These are phyloP conservation scores for Margaritispora aquatica DNA, from an alignment of 495 filamentous ascomycete genomes.

Conservation along the genomic window DNA sequence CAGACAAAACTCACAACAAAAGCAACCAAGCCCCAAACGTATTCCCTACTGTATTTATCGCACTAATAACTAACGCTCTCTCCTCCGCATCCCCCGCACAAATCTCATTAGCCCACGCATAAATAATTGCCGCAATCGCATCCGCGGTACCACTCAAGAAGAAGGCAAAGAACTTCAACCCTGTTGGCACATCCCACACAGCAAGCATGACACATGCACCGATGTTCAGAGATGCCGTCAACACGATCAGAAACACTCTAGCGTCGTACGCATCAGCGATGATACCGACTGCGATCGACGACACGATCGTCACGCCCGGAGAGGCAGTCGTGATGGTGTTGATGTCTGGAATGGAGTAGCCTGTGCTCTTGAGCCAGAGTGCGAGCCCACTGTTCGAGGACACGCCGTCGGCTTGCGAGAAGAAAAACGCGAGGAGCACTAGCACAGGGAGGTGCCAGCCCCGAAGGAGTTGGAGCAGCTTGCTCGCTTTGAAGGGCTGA, in stretches of 20 bases:
- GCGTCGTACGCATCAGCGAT: constrained; percentile 24
- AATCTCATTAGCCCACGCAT: constrained; percentile 45
- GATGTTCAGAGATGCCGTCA: constrained; percentile 32
- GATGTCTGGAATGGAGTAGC: constrained; percentile 26
- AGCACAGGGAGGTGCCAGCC: constrained; percentile 26
- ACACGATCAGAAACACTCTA: constrained; percentile 31
- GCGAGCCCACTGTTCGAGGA: constrained; percentile 28
- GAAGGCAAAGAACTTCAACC: neutral
- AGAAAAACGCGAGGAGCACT: constrained; percentile 18
- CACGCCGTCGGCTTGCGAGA: constrained; percentile 28
- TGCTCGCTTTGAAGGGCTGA: constrained; percentile 18
- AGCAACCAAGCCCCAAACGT: constrained; percentile 25
- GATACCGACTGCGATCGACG: neutral
- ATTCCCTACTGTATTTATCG: constrained; percentile 43
- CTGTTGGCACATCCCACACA: neutral
- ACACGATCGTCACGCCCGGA: constrained; percentile 19
- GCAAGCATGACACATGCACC: constrained; percentile 30
- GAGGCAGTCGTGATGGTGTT: constrained; percentile 31
- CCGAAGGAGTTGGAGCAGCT: constrained; percentile 23
- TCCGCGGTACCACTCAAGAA: neutral
- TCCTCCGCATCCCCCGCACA: constrained; percentile 45
- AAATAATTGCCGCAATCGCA: constrained; percentile 3
- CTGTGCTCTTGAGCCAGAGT: constrained; percentile 32
- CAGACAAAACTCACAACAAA: neutral
- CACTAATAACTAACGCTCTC: constrained; percentile 41